Conservation (phyloP, 2,329 filamentous ascomycete genomes). For the Paramyrothecium roridum region DNA sequence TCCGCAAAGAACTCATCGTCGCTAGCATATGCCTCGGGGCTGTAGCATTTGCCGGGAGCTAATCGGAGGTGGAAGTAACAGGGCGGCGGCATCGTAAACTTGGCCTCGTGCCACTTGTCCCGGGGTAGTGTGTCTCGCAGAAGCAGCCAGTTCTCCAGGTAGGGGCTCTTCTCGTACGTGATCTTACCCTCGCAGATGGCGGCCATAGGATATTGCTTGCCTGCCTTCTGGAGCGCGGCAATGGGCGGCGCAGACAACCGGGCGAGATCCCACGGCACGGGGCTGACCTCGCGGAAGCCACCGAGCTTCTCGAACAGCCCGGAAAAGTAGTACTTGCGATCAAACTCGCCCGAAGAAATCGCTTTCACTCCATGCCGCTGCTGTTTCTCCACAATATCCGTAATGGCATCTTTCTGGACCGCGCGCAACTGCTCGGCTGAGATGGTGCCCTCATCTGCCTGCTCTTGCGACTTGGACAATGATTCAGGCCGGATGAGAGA, state of each 20-base stretch:
- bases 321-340: constrained; percentile 46
- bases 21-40: constrained; percentile 45
- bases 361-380: constrained; percentile 58
- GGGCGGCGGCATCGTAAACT: constrained; percentile 65
- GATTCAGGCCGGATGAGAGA: constrained; percentile 64
- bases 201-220: constrained; percentile 34
- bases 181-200: constrained; percentile 40
- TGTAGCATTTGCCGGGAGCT: constrained; percentile 50
- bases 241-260: constrained; percentile 35
- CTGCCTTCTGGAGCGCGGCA: constrained; percentile 32
- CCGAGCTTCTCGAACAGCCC: constrained; percentile 46
- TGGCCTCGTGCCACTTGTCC: constrained; percentile 60
- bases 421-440: constrained; percentile 41
- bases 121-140: constrained; percentile 43
- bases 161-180: constrained; percentile 34
- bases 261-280: constrained; percentile 33
- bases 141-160: constrained; percentile 40
- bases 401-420: constrained; percentile 60
- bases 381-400: constrained; percentile 63
- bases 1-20: constrained; percentile 57
- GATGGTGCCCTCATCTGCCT: constrained; percentile 46
- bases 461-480: constrained; percentile 49
- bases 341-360: constrained; percentile 69
- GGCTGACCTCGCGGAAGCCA: constrained; percentile 33
- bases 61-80: constrained; percentile 63